Evolutionary conservation across 78 protist species (phyloP).

Genomic region (Dictyostelium brefeldianum): DNA sequence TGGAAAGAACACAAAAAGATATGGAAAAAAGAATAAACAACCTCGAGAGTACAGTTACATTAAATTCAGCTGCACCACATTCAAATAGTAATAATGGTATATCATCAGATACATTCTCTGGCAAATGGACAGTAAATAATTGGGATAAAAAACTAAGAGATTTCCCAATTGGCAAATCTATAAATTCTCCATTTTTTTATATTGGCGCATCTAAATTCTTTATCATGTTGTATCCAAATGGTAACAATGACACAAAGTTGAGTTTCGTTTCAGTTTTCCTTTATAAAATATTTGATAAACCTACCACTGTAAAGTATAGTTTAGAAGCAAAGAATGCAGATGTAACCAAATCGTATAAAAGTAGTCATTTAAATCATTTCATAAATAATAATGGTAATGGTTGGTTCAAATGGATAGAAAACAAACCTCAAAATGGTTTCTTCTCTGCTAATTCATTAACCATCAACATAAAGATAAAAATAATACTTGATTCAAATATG

Average conservation of each 20-base stretch:
- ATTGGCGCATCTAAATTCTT: not conserved
- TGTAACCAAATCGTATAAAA: not conserved
- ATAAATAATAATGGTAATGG: slow-evolving; percentile 6
- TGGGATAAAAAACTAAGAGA: not conserved
- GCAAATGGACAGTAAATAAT: not conserved
- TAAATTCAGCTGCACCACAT: not conserved
- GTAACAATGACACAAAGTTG: not conserved
- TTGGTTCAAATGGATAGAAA: slow-evolving; percentile 5
- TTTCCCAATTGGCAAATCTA: not conserved
- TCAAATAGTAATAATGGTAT: not conserved
- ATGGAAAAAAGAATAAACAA: not conserved
- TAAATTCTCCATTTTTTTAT: not conserved
- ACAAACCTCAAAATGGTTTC: slow-evolving; percentile 1
- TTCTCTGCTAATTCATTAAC: not conserved
- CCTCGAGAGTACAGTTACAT: not conserved
- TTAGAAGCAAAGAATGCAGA: not conserved
- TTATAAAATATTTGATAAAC: not conserved
- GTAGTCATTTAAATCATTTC: not conserved
- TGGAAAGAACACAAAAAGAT: not conserved
- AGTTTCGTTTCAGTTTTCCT: not conserved
- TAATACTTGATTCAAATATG: not conserved
- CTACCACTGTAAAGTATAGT: not conserved
- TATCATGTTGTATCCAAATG: slow-evolving; percentile 9
- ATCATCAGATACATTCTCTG: not conserved
- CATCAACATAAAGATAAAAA: not conserved